Evolutionary conservation across 257 asterid genomes (phyloP), one percentile per base, ranked within the genome.

Genomic region (Pogostemon cablin): DNA sequence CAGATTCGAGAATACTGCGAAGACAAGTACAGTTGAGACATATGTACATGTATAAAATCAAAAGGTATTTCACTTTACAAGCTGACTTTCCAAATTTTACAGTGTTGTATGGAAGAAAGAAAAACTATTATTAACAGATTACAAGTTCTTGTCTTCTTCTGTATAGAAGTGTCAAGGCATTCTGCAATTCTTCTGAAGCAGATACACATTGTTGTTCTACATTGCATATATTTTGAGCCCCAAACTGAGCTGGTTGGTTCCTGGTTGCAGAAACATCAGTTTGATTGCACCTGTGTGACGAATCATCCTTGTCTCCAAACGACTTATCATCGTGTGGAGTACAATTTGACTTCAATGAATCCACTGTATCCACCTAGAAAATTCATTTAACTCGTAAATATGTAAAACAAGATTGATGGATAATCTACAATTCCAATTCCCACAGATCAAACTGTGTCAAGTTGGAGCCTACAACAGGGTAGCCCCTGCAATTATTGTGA

Each of bases 121-220:
- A 42, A 3, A 52, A 50, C 3, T 34, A 52, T 50, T 41, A 11
- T n/a, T 39, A 63, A 58, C 50, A 43, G n/a, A 48, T 79, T 83
- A 90, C 96, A 89, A 85, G 74, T 71, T 81, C 74, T 57, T 65
- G 74, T 72, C 84, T 67, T 77, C 74, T 82, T 12, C 48, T 46
- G 43, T 35, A 66, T 67, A 90, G 87, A 77, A 80, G 77, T 58
- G 77, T 41, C 68, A 82, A 71, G 6, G 90, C 88, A 81, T 71
- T 74, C 66, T 80, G 77, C 66, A 64, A 32, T 49, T 74, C 80
- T 53, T 80, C 80, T 25, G 81, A 64, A 67, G 75, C 82, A 46
- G 73, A 52, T 46, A 42, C 58, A 73, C 47, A 48, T 52, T 66
- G 75, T 46, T 39, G 60, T 65, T 74, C 73, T 69, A 73, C 55